Percentiles rank a stretch among this genome's conserved stretches.
phyloP scores from a whole-genome alignment of 2,329 filamentous ascomycete species.

The Ophiostoma sp. region DNA sequence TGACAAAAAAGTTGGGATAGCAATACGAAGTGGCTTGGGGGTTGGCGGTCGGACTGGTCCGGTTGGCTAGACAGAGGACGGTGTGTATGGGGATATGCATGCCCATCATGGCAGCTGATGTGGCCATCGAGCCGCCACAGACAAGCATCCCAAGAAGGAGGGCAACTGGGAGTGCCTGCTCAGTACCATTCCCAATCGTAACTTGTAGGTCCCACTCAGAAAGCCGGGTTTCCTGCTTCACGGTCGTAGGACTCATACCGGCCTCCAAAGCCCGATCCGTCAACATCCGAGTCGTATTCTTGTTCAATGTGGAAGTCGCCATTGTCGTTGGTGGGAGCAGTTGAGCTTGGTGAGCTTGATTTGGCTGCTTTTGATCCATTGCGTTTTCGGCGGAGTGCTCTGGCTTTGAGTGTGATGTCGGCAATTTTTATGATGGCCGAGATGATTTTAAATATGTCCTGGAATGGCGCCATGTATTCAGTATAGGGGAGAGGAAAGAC shows the following conservation, averaged over 20 bases:
- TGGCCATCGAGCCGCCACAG: conserved; percentile 14
- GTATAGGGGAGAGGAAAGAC: neutral
- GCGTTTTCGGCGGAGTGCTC: neutral
- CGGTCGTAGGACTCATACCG: neutral
- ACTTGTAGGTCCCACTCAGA: neutral
- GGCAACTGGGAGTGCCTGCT: conserved; percentile 7
- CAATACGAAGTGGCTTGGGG: neutral
- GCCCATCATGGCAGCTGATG: conserved; percentile 17
- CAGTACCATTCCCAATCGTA: neutral
- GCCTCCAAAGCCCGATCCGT: neutral
- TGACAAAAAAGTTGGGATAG: conserved; percentile 30
- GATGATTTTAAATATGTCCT: neutral
- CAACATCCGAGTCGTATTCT: neutral
- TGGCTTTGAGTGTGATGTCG: conserved; percentile 6
- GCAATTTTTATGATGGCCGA: neutral
- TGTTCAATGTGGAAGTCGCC: neutral
- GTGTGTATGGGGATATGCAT: conserved; percentile 26
- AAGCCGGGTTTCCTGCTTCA: neutral
- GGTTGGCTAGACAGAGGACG: conserved; percentile 11
- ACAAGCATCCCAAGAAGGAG: conserved; percentile 3
- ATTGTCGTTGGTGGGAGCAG: neutral
- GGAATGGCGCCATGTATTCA: neutral
- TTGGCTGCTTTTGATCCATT: neutral
- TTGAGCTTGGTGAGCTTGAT: neutral
- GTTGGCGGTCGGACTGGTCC: neutral